Evolutionary conservation across 257 asterid species (phyloP), one percentile per base, ranked within the genome.

Genomic region (Paulownia fortunei): DNA sequence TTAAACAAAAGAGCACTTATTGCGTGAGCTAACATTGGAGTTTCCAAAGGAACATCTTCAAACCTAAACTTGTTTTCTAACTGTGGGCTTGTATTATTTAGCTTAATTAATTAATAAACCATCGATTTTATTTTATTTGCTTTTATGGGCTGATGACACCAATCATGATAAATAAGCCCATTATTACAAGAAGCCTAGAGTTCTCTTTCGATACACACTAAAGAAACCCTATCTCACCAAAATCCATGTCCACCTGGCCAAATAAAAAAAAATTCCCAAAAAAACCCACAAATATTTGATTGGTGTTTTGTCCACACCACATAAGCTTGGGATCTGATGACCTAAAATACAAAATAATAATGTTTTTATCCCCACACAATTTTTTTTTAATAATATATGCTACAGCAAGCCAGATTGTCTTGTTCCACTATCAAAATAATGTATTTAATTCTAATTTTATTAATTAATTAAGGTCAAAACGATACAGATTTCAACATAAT

Each of bases 321-420:
- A 55, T 18, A 73, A 80, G 83, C 84, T 82, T 87, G 89, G 86
- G 96, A 91, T 89, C 87, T 87, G 86, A 81, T 85, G 82, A 82
- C 56, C 51, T 74, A 74, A 83, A 76, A 82, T 72, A 76, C 66
- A 69, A 42, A 59, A 81, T 68, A 75, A 84, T 72, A 24, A 74
- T 85, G 79, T 83, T 76, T 68, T 76, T 78, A 71, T 76, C 86
- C 47, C 71, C 72, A 60, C 66, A 54, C 26, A 26, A 11, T 64
- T 27, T 12, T 56, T 16, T 65, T 62, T 39, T 67, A 68, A 41
- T 74, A 70, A 54, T 72, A 79, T 76, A 70, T 51, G 52, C 62
- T 72, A 76, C 72, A 65, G 68, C 80, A 64, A 77, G 85, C 84
- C 80, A 84, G 86, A 87, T 86, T 83, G 88, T 89, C 87, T 87